Base-by-base conservation (phyloP, 2,329 filamentous ascomycete genomes). In the Chaetomium strumarium region DNA sequence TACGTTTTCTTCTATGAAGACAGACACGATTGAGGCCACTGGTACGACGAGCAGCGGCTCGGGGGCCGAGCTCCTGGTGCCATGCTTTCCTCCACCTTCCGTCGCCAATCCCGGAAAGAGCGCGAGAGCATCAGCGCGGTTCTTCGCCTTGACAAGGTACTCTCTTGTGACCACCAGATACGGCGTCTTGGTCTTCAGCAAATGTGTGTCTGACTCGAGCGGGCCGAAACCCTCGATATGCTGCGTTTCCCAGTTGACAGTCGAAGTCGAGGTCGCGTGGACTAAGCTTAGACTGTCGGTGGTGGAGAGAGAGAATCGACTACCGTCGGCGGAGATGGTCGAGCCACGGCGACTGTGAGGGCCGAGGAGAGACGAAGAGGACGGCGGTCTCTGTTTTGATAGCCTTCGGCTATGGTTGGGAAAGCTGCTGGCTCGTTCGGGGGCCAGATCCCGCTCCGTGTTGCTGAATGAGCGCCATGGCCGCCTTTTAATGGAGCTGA, bases 101-200 rank as follows among this genome's bases (percentile, higher is more conserved):
- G 59, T 63, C 16, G 39, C 45, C 24, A 79, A 63, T 45, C 73
- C 71, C 2, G 75, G 73, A 48, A 80, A 78, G 5, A 74, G 70
- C 38, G 70, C 64, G 40, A 70, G 66, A 8, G 77, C 78, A 29
- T 77, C 73, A 49, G 74, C 68, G 31, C 69, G 67, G 59, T 68
- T 74, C 60, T 71, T 72, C 59, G 79, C 76, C 57, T 77, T 77
- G 60, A 79, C 63, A 40, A 81, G 62, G 47, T 74, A 74, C 39
- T 73, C 70, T 31, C 76, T 67, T 2, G 79, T 78, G 20, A 80
- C 65, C 29, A 80, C 77, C 11, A 81, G 62, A 55, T 78, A 79
- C 34, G 74, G 75, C 1, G 72, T 66, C 53, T 77, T 79, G 55
- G 77, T 63, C 49, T 63, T 63, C 14, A 66, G 66, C 2, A 78